Conservation (phyloP, 805 yeast genomes). For the Candida orba region DNA sequence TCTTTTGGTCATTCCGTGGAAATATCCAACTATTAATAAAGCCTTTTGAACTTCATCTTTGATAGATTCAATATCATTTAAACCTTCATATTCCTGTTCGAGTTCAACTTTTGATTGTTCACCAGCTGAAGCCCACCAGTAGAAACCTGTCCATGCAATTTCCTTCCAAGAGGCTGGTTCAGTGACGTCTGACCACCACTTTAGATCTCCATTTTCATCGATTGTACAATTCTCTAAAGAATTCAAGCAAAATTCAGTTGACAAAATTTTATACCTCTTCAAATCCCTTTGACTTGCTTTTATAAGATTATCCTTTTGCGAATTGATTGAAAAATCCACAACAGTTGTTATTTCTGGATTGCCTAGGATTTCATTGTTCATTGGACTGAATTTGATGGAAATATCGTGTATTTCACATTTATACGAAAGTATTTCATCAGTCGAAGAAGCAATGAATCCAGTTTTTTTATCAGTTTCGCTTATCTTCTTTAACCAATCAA, state of each 20-base stretch:
- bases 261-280: constrained; percentile 27
- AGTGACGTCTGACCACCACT: constrained; percentile 39
- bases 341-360: constrained; percentile 12
- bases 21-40: constrained; percentile 39
- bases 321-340: background rate
- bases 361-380: background rate
- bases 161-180: constrained; percentile 50
- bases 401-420: constrained; percentile 46
- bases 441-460: constrained; percentile 54
- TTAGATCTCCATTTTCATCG: constrained; percentile 16
- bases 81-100: constrained; percentile 34
- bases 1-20: constrained; percentile 41
- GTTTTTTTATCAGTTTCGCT: constrained; percentile 1
- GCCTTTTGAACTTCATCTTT: constrained; percentile 20
- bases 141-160: constrained; percentile 58
- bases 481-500: constrained; percentile 27
- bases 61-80: constrained; percentile 13
- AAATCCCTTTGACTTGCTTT: constrained; percentile 33
- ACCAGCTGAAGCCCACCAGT: constrained; percentile 90
- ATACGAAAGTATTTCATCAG: constrained; percentile 57
- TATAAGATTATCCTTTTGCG: background rate
- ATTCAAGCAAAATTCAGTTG: constrained; percentile 14
- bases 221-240: background rate
- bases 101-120: constrained; percentile 38
- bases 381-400: constrained; percentile 22